Conservation (phyloP, 345 rosid genomes). For the Citrus trifoliata region DNA sequence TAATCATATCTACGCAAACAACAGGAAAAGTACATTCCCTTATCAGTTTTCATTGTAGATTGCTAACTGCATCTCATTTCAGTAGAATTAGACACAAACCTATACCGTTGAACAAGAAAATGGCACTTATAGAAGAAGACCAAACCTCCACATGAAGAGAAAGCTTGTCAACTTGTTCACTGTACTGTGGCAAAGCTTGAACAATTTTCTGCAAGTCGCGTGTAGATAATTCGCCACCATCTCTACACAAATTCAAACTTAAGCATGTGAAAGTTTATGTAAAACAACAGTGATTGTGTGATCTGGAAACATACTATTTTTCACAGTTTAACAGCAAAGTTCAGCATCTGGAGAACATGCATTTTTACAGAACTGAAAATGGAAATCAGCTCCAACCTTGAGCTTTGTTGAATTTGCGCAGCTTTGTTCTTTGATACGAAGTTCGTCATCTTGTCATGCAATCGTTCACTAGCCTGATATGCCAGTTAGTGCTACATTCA, state of each 20-base stretch:
- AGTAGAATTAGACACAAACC: not conserved
- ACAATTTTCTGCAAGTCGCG: constrained; percentile 93
- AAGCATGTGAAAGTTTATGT: constrained; percentile 5
- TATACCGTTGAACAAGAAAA: constrained; percentile 6
- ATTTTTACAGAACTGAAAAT: not conserved
- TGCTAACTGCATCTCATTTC: not conserved
- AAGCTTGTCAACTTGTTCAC: constrained; percentile 78
- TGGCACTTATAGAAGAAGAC: constrained; percentile 6
- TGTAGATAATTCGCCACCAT: constrained; percentile 80
- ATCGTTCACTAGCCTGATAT: constrained; percentile 87
- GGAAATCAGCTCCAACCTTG: constrained; percentile 33
- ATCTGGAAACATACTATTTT: not conserved
- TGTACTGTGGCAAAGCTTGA: constrained; percentile 88
- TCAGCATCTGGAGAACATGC: not conserved
- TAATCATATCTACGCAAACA: not conserved
- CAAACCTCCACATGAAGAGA: constrained; percentile 93
- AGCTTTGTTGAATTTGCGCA: constrained; percentile 69
- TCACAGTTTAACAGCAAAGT: not conserved
- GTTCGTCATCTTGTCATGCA: constrained; percentile 84
- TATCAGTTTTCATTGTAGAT: not conserved
- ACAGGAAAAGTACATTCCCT: not conserved
- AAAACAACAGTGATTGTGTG: not conserved
- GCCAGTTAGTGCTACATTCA: constrained; percentile 15
- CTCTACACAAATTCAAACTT: constrained; percentile 40
- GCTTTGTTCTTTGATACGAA: constrained; percentile 89